phyloP scores from a whole-genome alignment of 306 rosid genomes.

The Cucurbita moschata region DNA sequence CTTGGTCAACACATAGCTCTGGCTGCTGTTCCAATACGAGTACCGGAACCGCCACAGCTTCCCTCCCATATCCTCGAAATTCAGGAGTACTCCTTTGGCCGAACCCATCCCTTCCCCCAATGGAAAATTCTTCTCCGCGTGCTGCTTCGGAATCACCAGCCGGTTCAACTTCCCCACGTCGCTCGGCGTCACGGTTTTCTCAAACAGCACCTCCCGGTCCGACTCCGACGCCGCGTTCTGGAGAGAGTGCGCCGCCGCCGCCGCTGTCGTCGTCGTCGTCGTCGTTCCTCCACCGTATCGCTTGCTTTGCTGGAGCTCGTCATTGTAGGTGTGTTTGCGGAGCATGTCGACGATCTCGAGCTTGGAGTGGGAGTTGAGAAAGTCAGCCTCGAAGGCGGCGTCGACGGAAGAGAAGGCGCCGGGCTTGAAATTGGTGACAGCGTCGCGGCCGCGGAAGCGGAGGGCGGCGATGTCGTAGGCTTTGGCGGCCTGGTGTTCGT shows the following conservation, averaged over 20 bases:
- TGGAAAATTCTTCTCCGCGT: constrained; percentile 31
- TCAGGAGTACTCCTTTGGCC: constrained; percentile 14
- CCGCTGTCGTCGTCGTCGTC: neutral
- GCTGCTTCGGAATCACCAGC: constrained; percentile 28
- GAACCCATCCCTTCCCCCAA: neutral
- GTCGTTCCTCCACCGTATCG: neutral
- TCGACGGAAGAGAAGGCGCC: neutral
- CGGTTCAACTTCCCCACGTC: constrained; percentile 34
- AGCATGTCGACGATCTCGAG: constrained; percentile 35
- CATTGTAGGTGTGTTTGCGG: constrained; percentile 23
- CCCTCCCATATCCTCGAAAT: constrained; percentile 18
- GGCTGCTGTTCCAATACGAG: constrained; percentile 35
- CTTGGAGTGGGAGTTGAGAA: constrained; percentile 29
- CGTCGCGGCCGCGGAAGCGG: constrained; percentile 20
- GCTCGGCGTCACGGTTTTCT: constrained; percentile 31
- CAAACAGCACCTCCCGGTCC: constrained; percentile 16
- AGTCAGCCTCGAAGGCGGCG: constrained; percentile 2
- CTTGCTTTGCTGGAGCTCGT: constrained; percentile 22
- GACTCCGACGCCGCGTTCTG: neutral
- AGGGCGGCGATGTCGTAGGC: constrained; percentile 31
- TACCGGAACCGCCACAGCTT: constrained; percentile 30
- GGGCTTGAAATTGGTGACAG: constrained; percentile 16
- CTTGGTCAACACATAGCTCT: constrained; percentile 29
- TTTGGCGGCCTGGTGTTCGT: constrained; percentile 25
- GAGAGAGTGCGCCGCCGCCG: neutral